Evolutionary conservation across 352 stramenopile genomes (phyloP), one percentile per base, ranked within the genome.

Genomic region (Saprolegnia parasitica): DNA sequence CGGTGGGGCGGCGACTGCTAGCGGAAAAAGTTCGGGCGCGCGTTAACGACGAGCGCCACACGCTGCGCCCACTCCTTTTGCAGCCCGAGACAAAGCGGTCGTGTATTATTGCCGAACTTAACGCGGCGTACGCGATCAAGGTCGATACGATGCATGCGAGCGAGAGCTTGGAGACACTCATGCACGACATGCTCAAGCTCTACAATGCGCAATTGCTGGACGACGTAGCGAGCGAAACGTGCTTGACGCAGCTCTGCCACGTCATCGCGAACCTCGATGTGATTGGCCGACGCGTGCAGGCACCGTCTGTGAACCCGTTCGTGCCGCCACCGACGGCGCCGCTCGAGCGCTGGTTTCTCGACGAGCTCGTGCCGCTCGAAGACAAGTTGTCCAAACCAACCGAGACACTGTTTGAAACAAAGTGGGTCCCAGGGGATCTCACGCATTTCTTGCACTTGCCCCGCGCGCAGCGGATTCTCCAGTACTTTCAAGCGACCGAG

Each of bases 231-330:
- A 32, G 26, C 1, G 46, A 58, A 46, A 21, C 11, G 10, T 37
- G 62, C 4, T 0, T 70, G 23, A 20, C 10, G 35, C 63, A 58
- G 39, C 47, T 70, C 1, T 24, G 23, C 21, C 4, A 29, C 5
- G 18, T 18, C 9, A 13, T 60, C 5, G 40, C 29, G 4, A 39
- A 29, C 4, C n/a, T 70, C 29, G 32, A 32, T 5, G 13, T 26
- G 2, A 18, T 61, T 46, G 24, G 26, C 10, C 45, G 39, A 4
- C n/a, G 20, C 8, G 9, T 70, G 54, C 63, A 35, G 21, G 24
- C 49, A 18, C 37, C 63, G n/a, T 61, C n/a, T 15, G 61, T 39
- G 32, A 70, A 70, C 39, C 63, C 63, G 40, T 70, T 70, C 37
- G 40, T 40, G 54, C 63, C 63, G 37, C 45, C 29, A 62, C 26